Evolutionary conservation across 495 filamentous ascomycete genomes (phyloP).

Genomic region (Friedmanniomyces simplex): DNA sequence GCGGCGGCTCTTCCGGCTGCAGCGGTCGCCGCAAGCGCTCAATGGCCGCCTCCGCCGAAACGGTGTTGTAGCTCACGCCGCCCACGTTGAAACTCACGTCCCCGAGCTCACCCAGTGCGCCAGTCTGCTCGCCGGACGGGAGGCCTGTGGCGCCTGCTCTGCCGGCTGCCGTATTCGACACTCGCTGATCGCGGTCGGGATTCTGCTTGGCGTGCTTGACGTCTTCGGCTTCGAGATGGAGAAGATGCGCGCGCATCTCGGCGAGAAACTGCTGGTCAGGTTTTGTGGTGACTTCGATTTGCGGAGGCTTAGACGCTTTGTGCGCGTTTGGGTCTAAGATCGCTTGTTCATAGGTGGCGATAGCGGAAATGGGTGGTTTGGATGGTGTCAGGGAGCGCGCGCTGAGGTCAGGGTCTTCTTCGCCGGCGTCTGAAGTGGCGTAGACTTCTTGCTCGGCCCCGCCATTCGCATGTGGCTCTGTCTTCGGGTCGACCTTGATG

Average conservation of each 20-base stretch:
- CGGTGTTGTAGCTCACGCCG: constrained; percentile 17
- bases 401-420: not conserved
- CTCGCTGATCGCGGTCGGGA: not conserved
- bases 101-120: constrained; percentile 12
- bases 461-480: constrained; percentile 1
- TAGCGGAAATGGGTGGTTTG: constrained; percentile 4
- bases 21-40: constrained; percentile 12
- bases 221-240: constrained; percentile 14
- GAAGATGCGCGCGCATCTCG: constrained; percentile 16
- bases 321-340: constrained; percentile 17
- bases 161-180: not conserved
- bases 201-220: constrained; percentile 3
- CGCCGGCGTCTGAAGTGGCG: constrained; percentile 8
- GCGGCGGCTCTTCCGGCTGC: not conserved
- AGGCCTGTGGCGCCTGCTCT: constrained; percentile 6
- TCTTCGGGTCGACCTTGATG: not conserved
- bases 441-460: constrained; percentile 2
- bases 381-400: not conserved
- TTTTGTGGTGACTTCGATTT: constrained; percentile 16
- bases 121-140: constrained; percentile 12
- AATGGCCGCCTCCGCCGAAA: constrained; percentile 15
- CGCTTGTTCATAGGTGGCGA: constrained; percentile 3
- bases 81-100: constrained; percentile 21
- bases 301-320: constrained; percentile 10
- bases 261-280: constrained; percentile 15